Evolutionary conservation across 495 filamentous ascomycete genomes (phyloP).

Genomic region (Lentithecium fluviatile): DNA sequence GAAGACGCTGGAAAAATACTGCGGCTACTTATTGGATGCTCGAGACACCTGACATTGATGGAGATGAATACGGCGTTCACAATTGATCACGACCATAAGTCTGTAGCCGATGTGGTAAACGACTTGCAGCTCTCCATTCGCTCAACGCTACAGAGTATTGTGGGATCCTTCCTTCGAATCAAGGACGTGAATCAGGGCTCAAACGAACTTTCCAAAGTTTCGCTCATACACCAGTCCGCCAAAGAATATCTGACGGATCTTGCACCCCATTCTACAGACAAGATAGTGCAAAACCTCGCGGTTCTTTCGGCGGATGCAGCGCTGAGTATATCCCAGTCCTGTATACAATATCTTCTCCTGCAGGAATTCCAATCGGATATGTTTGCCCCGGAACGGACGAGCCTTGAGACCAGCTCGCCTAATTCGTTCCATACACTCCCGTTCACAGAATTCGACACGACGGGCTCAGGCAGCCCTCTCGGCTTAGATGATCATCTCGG

Average conservation of each 20-base stretch:
- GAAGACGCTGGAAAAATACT: constrained; percentile 15
- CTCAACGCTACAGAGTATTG: not conserved
- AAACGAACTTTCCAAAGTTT: constrained; percentile 18
- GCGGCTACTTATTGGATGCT: constrained; percentile 19
- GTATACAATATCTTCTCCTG: constrained; percentile 20
- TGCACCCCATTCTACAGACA: constrained; percentile 1
- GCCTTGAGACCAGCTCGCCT: not conserved
- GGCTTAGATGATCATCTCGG: too few species aligned
- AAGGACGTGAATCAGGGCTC: too few species aligned
- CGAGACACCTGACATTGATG: constrained; percentile 15
- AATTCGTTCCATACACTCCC: not conserved
- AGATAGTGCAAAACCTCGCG: not conserved
- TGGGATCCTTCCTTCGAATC: constrained; percentile 19
- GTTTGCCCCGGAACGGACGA: not conserved
- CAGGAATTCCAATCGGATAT: constrained; percentile 15
- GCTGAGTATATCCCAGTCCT: constrained; percentile 8
- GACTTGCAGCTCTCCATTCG: constrained; percentile 3
- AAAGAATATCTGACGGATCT: constrained; percentile 22
- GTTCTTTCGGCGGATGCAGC: not conserved
- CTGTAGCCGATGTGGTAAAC: constrained; percentile 3
- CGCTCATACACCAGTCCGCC: constrained; percentile 24
- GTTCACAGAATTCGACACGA: not conserved
- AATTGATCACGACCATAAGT: constrained; percentile 11
- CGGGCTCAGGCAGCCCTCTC: not conserved
- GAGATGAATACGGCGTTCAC: constrained; percentile 18